These are phyloP conservation scores for Cordia subcordata DNA, from an alignment of 257 asterid species.

Conservation along the genomic window DNA sequence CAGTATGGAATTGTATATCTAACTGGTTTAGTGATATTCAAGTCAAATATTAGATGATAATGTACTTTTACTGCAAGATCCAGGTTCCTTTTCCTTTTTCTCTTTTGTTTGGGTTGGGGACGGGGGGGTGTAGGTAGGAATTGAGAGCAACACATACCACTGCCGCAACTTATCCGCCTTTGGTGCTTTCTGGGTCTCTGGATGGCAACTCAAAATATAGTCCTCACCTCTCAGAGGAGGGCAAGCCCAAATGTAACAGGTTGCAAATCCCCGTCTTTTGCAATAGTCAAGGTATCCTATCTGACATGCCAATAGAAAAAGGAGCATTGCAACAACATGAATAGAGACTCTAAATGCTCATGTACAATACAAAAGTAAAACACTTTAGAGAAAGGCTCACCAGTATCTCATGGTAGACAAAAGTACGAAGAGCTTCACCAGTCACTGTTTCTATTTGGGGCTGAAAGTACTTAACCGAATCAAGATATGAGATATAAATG, in stretches of 20 bases:
- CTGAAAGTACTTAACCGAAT: constrained; percentile 67
- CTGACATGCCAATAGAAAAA: constrained; percentile 29
- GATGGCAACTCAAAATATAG: constrained; percentile 75
- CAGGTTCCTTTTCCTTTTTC: too few species aligned
- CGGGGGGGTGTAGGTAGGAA: background rate
- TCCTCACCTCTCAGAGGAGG: constrained; percentile 72
- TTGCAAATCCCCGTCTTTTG: constrained; percentile 59
- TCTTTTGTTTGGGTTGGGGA: constrained; percentile 1
- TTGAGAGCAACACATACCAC: constrained; percentile 39
- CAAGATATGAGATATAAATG: constrained; percentile 70
- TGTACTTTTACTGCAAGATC: too few species aligned
- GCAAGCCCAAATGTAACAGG: constrained; percentile 81
- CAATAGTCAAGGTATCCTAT: constrained; percentile 82
- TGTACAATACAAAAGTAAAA: background rate
- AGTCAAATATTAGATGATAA: too few species aligned
- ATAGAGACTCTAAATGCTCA: background rate
- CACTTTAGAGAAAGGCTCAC: constrained; percentile 21
- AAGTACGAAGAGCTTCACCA: constrained; percentile 73
- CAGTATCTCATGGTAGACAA: constrained; percentile 71
- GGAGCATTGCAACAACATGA: background rate
- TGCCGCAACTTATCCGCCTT: constrained; percentile 48
- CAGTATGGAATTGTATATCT: background rate
- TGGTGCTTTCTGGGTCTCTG: constrained; percentile 65
- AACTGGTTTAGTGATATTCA: too few species aligned
- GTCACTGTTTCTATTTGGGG: constrained; percentile 49